phyloP scores from a whole-genome alignment of 345 rosid species.

The Brassica incana region DNA sequence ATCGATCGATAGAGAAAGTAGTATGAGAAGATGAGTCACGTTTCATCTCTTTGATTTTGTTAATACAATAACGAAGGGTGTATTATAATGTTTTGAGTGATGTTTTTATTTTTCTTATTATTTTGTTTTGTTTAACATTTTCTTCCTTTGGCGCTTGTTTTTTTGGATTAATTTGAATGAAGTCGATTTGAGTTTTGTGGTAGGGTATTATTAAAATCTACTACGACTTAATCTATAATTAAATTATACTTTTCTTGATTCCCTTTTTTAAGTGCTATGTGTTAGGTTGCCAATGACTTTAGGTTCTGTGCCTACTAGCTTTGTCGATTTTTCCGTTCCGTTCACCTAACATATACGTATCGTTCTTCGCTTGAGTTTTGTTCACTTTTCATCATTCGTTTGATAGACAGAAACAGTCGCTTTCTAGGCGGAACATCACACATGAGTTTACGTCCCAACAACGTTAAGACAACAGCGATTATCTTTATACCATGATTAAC shows the following conservation, averaged over 20 bases:
- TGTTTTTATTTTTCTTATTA: neutral
- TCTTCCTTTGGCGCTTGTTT: constrained; percentile 36
- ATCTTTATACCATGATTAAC: neutral
- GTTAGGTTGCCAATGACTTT: constrained; percentile 33
- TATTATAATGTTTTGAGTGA: constrained; percentile 14
- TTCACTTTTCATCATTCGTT: neutral
- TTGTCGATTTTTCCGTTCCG: constrained; percentile 11
- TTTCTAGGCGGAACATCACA: constrained; percentile 7
- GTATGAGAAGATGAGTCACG: neutral
- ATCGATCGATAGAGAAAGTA: neutral
- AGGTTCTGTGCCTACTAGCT: constrained; percentile 7
- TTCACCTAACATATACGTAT: neutral
- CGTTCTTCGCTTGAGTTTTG: neutral
- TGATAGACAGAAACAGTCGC: neutral
- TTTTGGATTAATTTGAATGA: constrained; percentile 29
- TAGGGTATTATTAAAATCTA: constrained; percentile 30
- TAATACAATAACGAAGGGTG: constrained; percentile 19
- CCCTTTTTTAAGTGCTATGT: constrained; percentile 28
- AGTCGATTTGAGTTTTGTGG: constrained; percentile 37
- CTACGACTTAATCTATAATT: constrained; percentile 14
- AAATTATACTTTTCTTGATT: neutral
- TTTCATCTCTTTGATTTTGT: neutral
- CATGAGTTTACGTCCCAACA: constrained; percentile 17
- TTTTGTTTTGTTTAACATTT: neutral
- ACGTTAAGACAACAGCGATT: neutral